Evolutionary conservation across 2,329 filamentous ascomycete species (phyloP).

Genomic region (Calycina herbarum): DNA sequence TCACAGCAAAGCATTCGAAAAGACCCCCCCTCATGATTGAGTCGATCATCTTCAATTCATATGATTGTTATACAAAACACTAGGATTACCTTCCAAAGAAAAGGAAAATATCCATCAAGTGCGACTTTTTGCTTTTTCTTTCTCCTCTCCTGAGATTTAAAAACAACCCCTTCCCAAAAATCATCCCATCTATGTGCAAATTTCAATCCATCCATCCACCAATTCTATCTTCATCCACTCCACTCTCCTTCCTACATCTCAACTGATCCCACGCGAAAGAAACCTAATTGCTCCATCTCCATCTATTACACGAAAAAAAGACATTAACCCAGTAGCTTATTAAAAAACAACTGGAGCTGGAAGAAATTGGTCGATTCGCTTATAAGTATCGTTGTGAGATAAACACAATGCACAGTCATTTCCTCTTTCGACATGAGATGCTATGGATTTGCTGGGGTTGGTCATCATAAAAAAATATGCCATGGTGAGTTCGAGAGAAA

Average conservation of each 20-base stretch:
- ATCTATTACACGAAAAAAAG: constrained; percentile 26
- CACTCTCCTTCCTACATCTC: background rate
- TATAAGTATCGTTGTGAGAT: background rate
- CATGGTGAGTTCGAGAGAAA: background rate
- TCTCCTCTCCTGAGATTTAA: background rate
- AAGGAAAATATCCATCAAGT: background rate
- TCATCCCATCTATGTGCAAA: constrained; percentile 19
- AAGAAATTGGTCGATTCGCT: background rate
- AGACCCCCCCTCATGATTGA: background rate
- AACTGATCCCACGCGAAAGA: background rate
- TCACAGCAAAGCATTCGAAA: background rate
- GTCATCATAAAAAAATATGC: constrained; percentile 16
- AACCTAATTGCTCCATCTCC: constrained; percentile 16
- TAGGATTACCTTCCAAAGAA: background rate
- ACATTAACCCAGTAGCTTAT: constrained; percentile 28
- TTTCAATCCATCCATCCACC: constrained; percentile 4
- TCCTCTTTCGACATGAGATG: constrained; percentile 24
- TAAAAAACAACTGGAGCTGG: constrained; percentile 13
- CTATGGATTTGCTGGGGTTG: constrained; percentile 14
- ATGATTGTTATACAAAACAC: background rate
- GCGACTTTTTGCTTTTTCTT: background rate
- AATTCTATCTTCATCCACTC: background rate
- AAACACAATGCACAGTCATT: constrained; percentile 14
- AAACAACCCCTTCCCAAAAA: background rate
- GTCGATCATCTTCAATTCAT: background rate